These are phyloP conservation scores for Papiliotrema laurentii DNA, from an alignment of 1,284 basidiomycete species.

Conservation along the genomic window DNA sequence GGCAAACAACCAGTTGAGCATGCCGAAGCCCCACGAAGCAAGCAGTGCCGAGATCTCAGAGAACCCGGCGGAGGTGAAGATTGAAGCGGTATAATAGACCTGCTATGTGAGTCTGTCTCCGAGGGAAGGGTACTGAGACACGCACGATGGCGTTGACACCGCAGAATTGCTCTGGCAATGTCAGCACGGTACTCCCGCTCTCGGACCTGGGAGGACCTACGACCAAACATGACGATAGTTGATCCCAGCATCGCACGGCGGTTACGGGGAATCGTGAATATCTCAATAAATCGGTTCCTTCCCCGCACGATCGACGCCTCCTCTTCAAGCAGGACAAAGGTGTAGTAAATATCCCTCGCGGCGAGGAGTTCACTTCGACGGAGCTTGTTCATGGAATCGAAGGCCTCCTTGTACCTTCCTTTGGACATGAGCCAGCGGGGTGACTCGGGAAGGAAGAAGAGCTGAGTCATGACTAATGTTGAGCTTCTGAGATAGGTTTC, in stretches of 20 bases:
- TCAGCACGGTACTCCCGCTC: conserved; percentile 62
- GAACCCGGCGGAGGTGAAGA: conserved; percentile 58
- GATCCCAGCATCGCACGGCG: conserved; percentile 66
- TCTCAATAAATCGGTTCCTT: conserved; percentile 55
- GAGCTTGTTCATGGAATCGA: conserved; percentile 60
- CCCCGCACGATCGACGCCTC: conserved; percentile 57
- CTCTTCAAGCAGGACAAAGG: conserved; percentile 62
- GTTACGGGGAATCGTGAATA: conserved; percentile 67
- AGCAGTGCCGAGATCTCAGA: conserved; percentile 47
- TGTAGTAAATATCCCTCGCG: conserved; percentile 61
- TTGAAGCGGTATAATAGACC: conserved; percentile 61
- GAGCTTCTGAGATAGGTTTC: conserved; percentile 23
- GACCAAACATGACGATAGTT: conserved; percentile 60
- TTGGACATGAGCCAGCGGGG: conserved; percentile 48
- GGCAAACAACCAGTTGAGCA: conserved; percentile 38
- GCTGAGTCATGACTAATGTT: conserved; percentile 45
- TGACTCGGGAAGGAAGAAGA: conserved; percentile 21
- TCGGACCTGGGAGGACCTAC: no score
- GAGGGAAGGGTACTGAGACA: no score
- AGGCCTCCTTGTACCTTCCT: conserved; percentile 62
- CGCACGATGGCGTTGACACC: conserved; percentile 33
- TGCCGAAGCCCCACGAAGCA: conserved; percentile 60
- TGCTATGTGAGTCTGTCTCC: no score
- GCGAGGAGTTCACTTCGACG: conserved; percentile 65
- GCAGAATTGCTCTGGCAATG: conserved; percentile 46